Conservation (phyloP, 768 basidiomycete genomes). For the Phylloporus sp. region DNA sequence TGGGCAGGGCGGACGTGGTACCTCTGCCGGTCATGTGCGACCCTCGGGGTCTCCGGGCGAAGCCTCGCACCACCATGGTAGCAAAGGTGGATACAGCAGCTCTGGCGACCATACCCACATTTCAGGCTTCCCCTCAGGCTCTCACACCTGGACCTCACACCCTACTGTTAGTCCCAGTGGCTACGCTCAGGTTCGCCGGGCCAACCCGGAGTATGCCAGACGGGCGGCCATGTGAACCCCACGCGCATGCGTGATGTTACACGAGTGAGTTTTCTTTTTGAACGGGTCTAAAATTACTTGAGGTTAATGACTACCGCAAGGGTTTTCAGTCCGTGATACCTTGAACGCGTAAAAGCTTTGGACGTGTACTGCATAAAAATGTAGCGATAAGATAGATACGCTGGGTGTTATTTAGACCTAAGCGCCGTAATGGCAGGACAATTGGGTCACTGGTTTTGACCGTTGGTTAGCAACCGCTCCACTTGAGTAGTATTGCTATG, state of each 20-base stretch:
- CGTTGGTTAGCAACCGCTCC: no score
- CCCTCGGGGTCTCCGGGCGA: neutral
- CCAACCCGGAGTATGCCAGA: neutral
- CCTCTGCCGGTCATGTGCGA: neutral
- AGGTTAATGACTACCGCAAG: neutral
- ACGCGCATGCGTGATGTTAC: neutral
- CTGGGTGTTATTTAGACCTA: no score
- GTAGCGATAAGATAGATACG: no score
- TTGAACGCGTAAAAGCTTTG: no score
- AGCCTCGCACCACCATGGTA: neutral
- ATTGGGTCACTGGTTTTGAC: no score
- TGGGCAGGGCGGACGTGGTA: neutral
- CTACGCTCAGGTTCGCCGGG: neutral
- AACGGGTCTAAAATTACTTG: neutral
- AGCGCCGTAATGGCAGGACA: no score
- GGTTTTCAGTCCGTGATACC: neutral
- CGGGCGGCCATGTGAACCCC: neutral
- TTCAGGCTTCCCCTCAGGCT: neutral
- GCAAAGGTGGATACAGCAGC: neutral
- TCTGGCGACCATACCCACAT: neutral
- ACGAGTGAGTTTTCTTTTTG: neutral
- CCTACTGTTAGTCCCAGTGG: neutral
- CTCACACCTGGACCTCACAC: neutral
- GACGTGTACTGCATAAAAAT: no score
- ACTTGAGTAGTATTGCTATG: neutral